Conservation (phyloP, 2,329 filamentous ascomycete genomes). For the Colletotrichum theobromicola region DNA sequence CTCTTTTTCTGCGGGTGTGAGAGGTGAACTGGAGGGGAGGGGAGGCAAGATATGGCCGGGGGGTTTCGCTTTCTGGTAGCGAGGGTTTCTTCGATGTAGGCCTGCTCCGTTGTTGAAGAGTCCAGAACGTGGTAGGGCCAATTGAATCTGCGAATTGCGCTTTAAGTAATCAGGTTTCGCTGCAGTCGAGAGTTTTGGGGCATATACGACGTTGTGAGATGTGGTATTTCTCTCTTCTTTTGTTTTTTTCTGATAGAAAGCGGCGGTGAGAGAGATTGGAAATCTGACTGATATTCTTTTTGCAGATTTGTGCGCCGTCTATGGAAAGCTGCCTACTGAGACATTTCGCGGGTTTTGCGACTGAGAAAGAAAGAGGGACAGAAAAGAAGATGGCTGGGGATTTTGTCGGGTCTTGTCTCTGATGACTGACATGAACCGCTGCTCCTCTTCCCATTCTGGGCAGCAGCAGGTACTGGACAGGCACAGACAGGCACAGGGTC, state of each 20-base stretch:
- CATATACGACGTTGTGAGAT: background rate
- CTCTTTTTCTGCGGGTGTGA: background rate
- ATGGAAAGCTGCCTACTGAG: background rate
- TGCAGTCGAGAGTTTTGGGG: background rate
- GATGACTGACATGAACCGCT: background rate
- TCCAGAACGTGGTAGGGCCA: background rate
- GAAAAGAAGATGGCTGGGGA: constrained; percentile 5
- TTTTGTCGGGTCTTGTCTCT: background rate
- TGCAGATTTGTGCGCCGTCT: background rate
- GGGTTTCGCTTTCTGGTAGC: background rate
- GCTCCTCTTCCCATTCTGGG: background rate
- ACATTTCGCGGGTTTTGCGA: background rate
- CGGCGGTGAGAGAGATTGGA: background rate
- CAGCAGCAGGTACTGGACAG: no score
- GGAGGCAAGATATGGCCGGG: background rate
- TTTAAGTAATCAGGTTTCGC: background rate
- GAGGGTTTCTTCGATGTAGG: background rate
- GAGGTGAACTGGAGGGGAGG: background rate
- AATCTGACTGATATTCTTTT: background rate
- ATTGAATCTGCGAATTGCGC: background rate
- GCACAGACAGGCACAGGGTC: background rate
- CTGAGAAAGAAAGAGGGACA: background rate
- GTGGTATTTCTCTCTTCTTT: background rate
- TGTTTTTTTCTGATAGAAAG: background rate
- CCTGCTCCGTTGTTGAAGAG: background rate